Evolutionary conservation across 2,329 filamentous ascomycete genomes (phyloP), one percentile per base, ranked within the genome.

Genomic region (Fusarium tricinctum): DNA sequence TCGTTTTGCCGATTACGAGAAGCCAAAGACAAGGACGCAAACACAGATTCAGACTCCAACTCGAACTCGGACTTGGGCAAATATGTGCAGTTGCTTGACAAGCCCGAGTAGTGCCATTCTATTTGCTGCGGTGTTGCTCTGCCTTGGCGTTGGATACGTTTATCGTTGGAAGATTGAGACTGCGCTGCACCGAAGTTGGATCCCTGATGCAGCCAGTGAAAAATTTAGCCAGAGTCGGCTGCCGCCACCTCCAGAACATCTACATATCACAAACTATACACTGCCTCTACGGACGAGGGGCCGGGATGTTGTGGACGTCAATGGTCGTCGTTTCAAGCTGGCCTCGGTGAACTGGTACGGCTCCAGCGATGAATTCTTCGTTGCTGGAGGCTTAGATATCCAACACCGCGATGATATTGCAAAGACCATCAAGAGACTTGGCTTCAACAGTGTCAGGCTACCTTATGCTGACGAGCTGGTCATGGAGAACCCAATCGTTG

Each of bases 381-480:
- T 91, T 13, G 83, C 87, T 0, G 87, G 88, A 35, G 89, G 89
- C 1, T 81, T 92, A 39, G 88, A 91, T 66, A 79, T 89, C 22
- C 84, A 85, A 72, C 88, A 91, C 77, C 87, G 89, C 38, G 81
- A 80, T 57, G 81, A 82, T 20, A 91, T 92, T 66, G 88, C 89
- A 6, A 73, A 78, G 63, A 86, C 85, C 17, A 90, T 92, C 74
- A 83, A 85, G 53, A 74, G 75, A 12, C 80, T 92, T 56, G 89
- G 89, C 15, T 92, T 92, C 82, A 92, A 92, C 79, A 90, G 88
- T 73, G 89, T 92, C 46, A 83, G 89, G 4, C 78, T 92, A 46
- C 89, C 89, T 4, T 92, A 92, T 78, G 84, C 88, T 19, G 89
- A 92, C 77, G 89, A 92, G 78, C 82, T 91, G 79, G 88, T 92